These are phyloP conservation scores for Draba incana DNA, from an alignment of 345 rosid genomes.

Conservation along the genomic window DNA sequence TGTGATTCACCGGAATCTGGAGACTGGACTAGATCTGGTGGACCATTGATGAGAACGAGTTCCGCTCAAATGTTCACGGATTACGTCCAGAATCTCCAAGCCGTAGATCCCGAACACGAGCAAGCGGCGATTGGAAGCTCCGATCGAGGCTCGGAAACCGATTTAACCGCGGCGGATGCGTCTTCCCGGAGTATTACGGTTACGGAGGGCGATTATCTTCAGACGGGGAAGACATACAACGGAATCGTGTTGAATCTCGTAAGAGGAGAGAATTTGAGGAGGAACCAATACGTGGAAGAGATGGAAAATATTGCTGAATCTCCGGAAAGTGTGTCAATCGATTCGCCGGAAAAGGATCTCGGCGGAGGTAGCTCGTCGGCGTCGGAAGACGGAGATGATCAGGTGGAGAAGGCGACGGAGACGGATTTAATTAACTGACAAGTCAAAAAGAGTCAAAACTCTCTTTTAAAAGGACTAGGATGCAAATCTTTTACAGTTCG, in stretches of 20 bases:
- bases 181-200: conserved; percentile 60
- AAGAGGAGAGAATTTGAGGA: conserved; percentile 58
- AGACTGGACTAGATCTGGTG: conserved; percentile 97
- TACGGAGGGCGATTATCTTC: conserved; percentile 80
- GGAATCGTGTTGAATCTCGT: conserved; percentile 82
- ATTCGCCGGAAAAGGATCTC: conserved; percentile 63
- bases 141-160: conserved; percentile 52
- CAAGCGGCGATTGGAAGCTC: conserved; percentile 38
- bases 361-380: conserved; percentile 70
- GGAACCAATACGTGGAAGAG: conserved; percentile 48
- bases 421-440: neutral
- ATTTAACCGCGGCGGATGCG: conserved; percentile 41
- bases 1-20: conserved; percentile 69
- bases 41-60: conserved; percentile 91
- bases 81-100: conserved; percentile 69
- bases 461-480: no score
- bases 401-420: conserved; percentile 5
- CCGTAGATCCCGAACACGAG: conserved; percentile 50
- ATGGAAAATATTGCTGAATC: conserved; percentile 38
- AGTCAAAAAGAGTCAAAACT: no score
- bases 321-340: conserved; percentile 72
- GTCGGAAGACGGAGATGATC: conserved; percentile 55
- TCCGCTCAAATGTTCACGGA: conserved; percentile 79
- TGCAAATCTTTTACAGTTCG: no score
- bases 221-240: conserved; percentile 66